These are phyloP conservation scores for Cladosporium oxysporum DNA, from an alignment of 2,329 filamentous ascomycete species.

Conservation along the genomic window DNA sequence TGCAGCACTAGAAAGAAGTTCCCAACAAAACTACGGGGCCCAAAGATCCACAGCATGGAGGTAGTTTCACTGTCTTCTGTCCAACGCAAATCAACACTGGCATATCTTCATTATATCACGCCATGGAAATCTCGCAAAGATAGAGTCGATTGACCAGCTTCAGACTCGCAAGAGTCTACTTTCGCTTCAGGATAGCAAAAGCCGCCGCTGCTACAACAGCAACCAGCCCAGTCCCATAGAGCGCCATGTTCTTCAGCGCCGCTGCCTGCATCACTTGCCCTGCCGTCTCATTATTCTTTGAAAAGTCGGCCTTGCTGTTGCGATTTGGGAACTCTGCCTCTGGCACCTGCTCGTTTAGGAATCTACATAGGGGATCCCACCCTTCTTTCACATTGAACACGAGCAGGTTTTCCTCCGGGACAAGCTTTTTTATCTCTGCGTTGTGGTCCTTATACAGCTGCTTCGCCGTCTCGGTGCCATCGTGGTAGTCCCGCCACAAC, in stretches of 20 bases:
- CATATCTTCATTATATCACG: background rate
- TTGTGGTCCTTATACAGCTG: conserved; percentile 20
- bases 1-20: background rate
- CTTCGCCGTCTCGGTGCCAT: conserved; percentile 17
- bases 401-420: conserved; percentile 19
- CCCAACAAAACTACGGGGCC: background rate
- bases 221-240: background rate
- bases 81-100: background rate
- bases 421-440: conserved; percentile 9
- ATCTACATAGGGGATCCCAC: conserved; percentile 8
- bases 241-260: conserved; percentile 4
- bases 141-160: background rate
- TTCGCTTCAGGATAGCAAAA: conserved; percentile 1
- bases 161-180: background rate
- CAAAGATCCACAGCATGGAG: background rate
- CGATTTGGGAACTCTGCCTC: conserved; percentile 2
- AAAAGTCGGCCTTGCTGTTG: background rate
- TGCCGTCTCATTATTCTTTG: background rate
- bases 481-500: conserved; percentile 8
- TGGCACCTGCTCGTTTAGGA: conserved; percentile 3
- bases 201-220: background rate
- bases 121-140: background rate
- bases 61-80: background rate
- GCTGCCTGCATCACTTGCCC: background rate
- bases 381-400: conserved; percentile 21